Percentiles rank a stretch among this genome's conserved stretches.
phyloP scores from a whole-genome alignment of 306 rosid genomes.

The Adenanthera pavonina region DNA sequence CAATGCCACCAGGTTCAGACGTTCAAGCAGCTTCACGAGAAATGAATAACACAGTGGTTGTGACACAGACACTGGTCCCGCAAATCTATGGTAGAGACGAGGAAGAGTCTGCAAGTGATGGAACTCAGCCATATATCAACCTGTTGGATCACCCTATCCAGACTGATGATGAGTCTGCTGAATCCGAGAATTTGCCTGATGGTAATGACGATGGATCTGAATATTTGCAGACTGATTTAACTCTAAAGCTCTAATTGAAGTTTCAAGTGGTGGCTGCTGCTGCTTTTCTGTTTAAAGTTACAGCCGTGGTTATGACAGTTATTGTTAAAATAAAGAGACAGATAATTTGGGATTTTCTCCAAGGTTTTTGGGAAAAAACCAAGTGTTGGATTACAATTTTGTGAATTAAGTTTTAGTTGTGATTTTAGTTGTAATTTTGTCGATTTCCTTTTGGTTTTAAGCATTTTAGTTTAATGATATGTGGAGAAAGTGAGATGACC shows the following conservation, averaged over 20 bases:
- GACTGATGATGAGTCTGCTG: not conserved
- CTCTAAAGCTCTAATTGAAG: not conserved
- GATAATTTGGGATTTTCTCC: not conserved
- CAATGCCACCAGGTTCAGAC: not conserved
- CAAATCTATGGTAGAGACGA: not conserved
- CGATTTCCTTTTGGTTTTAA: not conserved
- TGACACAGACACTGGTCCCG: not conserved
- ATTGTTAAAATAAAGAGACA: not conserved
- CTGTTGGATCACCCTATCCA: not conserved
- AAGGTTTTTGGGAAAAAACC: not conserved
- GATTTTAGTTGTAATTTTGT: not conserved
- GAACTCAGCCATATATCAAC: not conserved
- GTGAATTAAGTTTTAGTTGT: not conserved
- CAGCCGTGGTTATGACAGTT: not conserved
- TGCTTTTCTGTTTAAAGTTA: not conserved
- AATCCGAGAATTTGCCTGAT: not conserved
- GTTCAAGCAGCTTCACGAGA: not conserved
- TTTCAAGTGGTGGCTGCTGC: too few species aligned
- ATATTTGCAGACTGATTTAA: not conserved
- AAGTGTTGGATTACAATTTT: not conserved
- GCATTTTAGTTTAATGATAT: not conserved
- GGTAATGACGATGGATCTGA: not conserved
- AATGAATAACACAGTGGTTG: not conserved
- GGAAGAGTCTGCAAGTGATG: not conserved
- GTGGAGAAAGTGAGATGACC: not conserved